These are phyloP conservation scores for Melampsora medusae DNA, from an alignment of 1,284 basidiomycete genomes.

Conservation along the genomic window DNA sequence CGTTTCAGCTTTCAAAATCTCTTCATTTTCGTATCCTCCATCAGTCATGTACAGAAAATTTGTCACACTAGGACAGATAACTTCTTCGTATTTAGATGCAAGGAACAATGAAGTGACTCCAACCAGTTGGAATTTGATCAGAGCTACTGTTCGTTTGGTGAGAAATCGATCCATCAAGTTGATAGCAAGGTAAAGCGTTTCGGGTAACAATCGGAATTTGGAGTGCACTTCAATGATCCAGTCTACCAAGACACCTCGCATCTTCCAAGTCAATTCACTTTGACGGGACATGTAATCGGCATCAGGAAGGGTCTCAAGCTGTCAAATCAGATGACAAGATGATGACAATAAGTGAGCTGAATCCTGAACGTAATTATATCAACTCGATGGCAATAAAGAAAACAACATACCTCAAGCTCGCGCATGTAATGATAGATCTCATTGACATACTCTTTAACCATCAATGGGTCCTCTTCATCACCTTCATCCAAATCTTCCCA, in stretches of 20 bases:
- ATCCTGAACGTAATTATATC: background rate
- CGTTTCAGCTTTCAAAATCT: constrained; percentile 88
- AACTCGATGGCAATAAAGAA: background rate
- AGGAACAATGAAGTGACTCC: constrained; percentile 92
- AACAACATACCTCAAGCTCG: constrained; percentile 61
- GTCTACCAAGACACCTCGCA: constrained; percentile 91
- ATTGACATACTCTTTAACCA: constrained; percentile 93
- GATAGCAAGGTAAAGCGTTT: constrained; percentile 89
- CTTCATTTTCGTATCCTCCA: constrained; percentile 76
- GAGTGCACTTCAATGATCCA: constrained; percentile 96
- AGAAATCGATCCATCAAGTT: constrained; percentile 98
- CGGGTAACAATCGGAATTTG: constrained; percentile 87
- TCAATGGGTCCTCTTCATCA: constrained; percentile 88
- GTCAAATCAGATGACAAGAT: constrained; percentile 15
- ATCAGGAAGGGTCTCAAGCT: constrained; percentile 72
- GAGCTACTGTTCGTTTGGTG: constrained; percentile 79
- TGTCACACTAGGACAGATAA: constrained; percentile 80
- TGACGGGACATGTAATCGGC: constrained; percentile 87
- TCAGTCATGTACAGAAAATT: constrained; percentile 89
- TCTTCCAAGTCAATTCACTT: constrained; percentile 85
- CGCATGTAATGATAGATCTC: constrained; percentile 94
- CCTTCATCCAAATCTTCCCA: constrained; percentile 88
- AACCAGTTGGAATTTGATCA: constrained; percentile 90
- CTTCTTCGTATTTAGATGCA: constrained; percentile 93
- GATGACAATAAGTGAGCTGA: constrained; percentile 41